Evolutionary conservation across 2,329 filamentous ascomycete genomes (phyloP), one percentile per base, ranked within the genome.

Genomic region (Fusarium drepaniforme): DNA sequence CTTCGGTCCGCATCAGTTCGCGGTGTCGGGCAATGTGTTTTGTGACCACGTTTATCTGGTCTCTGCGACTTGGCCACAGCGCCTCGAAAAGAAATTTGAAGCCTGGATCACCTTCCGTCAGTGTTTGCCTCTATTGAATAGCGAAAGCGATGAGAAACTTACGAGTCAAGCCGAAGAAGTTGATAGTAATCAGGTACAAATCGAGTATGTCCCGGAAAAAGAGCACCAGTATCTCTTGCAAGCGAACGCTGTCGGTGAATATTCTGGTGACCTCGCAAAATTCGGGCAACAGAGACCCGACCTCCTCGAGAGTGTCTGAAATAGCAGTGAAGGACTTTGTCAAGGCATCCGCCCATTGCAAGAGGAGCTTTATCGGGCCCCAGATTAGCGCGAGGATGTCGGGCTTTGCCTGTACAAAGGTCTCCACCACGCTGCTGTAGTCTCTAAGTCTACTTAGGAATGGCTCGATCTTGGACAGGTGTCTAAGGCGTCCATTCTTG

Each of bases 291-390:
- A 46, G 13, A 46, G 44, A 46, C 13, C 44, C 44, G 8, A 46
- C 21, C 44, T 46, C 44, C 44, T 46, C 21, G 25, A 46, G 44
- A 25, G 21, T 46, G 21, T 46, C 44, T 9, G 44, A 46, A 25
- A 46, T 16, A 2, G 44, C 44, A 25, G 2, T 2, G 21, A 46
- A 46, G 2, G 62, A 64, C 4, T 66, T 18, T 8, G 37, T 69
- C 8, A 68, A 30, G 16, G 3, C 46, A 28, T 62, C 35, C 16
- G 56, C 57, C 61, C 62, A 69, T 18, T 13, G 53, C 25, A 66
- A 12, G 8, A 67, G 30, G 42, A 67, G 28, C 42, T 61, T 67
- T 28, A 66, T 38, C 18, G 64, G 64, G 8, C 64, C 64, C 64
- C 64, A 67, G 33, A 67, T 61, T 16, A 67, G 9, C 3, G 56